phyloP scores from a whole-genome alignment of 2,329 filamentous ascomycete species.

The Diaporthe eres region DNA sequence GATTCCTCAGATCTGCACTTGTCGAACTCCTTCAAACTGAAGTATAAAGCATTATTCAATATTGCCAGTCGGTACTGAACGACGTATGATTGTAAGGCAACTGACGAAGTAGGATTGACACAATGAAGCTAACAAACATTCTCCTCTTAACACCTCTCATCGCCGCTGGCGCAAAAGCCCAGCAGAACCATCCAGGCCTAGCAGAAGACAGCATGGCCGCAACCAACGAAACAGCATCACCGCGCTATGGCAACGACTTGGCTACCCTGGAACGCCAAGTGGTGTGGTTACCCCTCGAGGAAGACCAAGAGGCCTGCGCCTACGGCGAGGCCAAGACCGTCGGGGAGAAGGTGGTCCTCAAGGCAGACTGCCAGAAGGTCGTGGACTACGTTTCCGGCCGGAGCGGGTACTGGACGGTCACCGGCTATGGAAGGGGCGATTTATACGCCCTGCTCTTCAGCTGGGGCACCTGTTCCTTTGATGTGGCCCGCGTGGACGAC shows the following conservation, averaged over 20 bases:
- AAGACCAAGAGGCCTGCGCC: background rate
- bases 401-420: background rate
- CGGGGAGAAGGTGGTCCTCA: background rate
- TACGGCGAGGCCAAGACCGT: background rate
- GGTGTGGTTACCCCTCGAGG: background rate
- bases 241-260: background rate
- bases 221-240: background rate
- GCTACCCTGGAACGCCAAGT: background rate
- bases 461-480: background rate
- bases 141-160: background rate
- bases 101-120: background rate
- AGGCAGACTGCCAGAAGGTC: background rate
- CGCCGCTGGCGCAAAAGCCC: background rate
- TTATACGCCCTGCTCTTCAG: background rate
- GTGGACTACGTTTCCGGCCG: background rate
- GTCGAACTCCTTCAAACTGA: background rate
- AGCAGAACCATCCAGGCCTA: background rate
- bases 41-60: background rate
- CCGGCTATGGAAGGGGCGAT: background rate
- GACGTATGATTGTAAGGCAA: too few relatives aligned
- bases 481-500: constrained; percentile 7
- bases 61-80: background rate
- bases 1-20: background rate
- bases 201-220: background rate
- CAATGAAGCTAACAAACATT: background rate